A percentile compares a stretch with the other conserved stretches of the same genome.
phyloP scores from a whole-genome alignment of 192 early-diverging fungal genomes.

The Endogone sp. region DNA sequence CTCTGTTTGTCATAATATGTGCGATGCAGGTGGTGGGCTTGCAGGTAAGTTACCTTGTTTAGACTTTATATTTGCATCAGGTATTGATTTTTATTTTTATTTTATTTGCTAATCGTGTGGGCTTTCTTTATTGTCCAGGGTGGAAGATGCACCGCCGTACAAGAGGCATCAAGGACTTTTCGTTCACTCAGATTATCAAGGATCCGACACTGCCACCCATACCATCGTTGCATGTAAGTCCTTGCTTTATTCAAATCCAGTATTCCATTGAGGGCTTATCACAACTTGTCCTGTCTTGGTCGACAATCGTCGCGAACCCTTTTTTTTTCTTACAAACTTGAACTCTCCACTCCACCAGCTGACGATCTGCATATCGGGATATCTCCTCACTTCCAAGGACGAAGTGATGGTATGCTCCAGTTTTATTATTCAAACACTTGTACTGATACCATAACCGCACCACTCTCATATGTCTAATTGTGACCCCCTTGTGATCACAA shows the following conservation, averaged over 20 bases:
- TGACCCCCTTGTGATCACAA: neutral
- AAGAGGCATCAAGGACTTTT: slow-evolving; percentile 40
- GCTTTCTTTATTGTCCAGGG: slow-evolving; percentile 3
- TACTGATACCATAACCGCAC: neutral
- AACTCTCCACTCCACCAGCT: slow-evolving; percentile 18
- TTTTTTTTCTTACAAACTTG: neutral
- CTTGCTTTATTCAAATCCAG: neutral
- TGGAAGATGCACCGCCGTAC: slow-evolving; percentile 36
- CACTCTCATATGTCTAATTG: neutral
- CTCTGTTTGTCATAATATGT: too few species aligned
- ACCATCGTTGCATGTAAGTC: slow-evolving; percentile 45
- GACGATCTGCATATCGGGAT: slow-evolving; percentile 56
- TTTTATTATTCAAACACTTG: neutral
- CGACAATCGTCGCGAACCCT: too few species aligned
- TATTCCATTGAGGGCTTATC: neutral
- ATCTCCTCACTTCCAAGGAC: slow-evolving; percentile 36
- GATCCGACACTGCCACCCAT: slow-evolving; percentile 47
- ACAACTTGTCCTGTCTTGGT: neutral
- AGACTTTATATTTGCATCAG: slow-evolving; percentile 21
- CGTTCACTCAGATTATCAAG: slow-evolving; percentile 42
- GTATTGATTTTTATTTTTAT: slow-evolving; percentile 1
- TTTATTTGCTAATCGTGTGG: neutral
- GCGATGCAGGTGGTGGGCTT: slow-evolving; percentile 45
- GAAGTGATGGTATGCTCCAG: slow-evolving; percentile 19
- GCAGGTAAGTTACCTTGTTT: slow-evolving; percentile 32